Evolutionary conservation across 139 green algal species (phyloP).

Genomic region (Edaphochlamys debaryana): DNA sequence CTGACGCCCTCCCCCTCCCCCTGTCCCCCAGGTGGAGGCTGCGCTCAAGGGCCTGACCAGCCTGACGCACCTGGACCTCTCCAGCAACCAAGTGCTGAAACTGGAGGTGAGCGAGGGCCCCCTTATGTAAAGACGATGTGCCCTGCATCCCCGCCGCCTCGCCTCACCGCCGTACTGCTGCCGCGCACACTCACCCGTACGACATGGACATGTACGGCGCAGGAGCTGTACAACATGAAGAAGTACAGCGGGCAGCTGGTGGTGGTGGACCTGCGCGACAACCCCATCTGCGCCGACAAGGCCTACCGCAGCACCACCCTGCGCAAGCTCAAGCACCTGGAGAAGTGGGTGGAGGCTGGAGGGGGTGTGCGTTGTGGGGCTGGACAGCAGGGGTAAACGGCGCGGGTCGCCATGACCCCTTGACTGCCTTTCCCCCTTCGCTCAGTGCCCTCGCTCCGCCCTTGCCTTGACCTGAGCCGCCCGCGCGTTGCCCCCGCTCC

Average conservation of each 20-base stretch:
- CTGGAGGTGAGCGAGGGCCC: conserved; percentile 19
- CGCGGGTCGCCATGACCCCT: too few relatives aligned
- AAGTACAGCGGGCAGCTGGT: conserved; percentile 68
- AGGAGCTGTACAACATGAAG: conserved; percentile 72
- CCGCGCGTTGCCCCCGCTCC: too few relatives aligned
- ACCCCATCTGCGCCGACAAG: conserved; percentile 67
- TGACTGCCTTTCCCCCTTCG: too few relatives aligned
- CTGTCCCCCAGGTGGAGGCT: conserved; percentile 38
- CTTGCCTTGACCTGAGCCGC: too few relatives aligned
- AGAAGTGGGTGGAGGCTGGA: not conserved
- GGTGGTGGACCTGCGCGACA: conserved; percentile 66
- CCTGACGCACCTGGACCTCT: conserved; percentile 67
- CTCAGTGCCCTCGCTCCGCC: too few relatives aligned
- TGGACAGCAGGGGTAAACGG: too few relatives aligned
- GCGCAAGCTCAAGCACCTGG: conserved; percentile 50
- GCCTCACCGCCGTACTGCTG: too few relatives aligned
- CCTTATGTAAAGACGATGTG: too few relatives aligned
- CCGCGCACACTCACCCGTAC: not conserved
- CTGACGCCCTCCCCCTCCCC: not conserved
- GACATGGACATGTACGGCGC: too few relatives aligned
- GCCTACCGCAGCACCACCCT: conserved; percentile 62
- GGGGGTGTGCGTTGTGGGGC: not conserved
- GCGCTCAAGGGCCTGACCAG: conserved; percentile 49
- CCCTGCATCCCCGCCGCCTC: too few relatives aligned
- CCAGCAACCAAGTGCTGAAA: conserved; percentile 64